These are phyloP conservation scores for Hyphopichia fennica DNA, from an alignment of 1,139 yeast species.

Conservation along the genomic window DNA sequence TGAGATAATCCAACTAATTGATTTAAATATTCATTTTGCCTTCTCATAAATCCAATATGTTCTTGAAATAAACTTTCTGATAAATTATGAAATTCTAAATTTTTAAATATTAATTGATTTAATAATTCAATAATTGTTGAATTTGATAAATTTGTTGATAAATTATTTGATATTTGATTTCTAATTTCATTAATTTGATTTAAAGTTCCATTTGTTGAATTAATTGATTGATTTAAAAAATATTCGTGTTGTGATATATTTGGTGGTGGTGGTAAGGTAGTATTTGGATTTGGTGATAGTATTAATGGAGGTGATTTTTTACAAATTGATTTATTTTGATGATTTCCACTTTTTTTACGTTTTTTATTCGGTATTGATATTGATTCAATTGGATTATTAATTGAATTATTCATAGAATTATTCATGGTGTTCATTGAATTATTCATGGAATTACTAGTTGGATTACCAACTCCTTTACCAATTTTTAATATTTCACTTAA, in stretches of 20 bases:
- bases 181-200: conserved; percentile 1
- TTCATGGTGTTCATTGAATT: not conserved
- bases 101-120: conserved; percentile 12
- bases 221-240: not conserved
- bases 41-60: conserved; percentile 12
- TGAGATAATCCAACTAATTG: conserved; percentile 13
- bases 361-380: not conserved
- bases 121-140: conserved; percentile 9
- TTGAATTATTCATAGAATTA: too few species aligned
- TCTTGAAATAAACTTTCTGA: conserved; percentile 28
- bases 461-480: conserved; percentile 23
- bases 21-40: conserved; percentile 10
- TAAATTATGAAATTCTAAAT: conserved; percentile 11
- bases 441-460: conserved; percentile 2
- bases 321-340: too few species aligned
- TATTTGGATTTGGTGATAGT: not conserved
- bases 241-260: conserved; percentile 1
- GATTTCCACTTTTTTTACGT: too few species aligned
- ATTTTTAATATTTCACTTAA: conserved; percentile 32
- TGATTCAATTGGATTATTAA: not conserved
- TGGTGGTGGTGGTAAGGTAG: not conserved
- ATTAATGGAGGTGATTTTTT: not conserved
- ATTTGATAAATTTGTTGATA: not conserved
- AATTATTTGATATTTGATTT: not conserved
- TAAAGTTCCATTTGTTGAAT: not conserved